phyloP scores from a whole-genome alignment of 768 basidiomycete genomes.

The Boletus fagicola region DNA sequence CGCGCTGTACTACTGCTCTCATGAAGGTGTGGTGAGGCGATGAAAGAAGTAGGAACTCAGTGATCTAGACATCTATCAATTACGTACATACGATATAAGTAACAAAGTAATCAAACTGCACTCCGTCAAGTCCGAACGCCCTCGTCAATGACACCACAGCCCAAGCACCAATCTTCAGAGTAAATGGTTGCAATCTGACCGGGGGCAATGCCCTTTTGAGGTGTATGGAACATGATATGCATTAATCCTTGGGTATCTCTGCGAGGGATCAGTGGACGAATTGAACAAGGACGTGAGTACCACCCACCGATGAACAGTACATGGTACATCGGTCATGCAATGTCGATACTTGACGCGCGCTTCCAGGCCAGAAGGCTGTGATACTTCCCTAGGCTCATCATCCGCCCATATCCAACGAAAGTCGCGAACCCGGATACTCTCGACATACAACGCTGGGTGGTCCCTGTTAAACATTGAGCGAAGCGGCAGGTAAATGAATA shows the following conservation, averaged over 20 bases:
- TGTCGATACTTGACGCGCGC: slow-evolving; percentile 67
- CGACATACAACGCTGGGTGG: slow-evolving; percentile 54
- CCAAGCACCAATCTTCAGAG: slow-evolving; percentile 75
- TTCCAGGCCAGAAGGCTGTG: slow-evolving; percentile 43
- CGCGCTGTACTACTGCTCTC: slow-evolving; percentile 86
- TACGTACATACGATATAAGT: neutral
- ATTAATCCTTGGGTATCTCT: slow-evolving; percentile 27
- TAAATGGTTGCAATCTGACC: slow-evolving; percentile 83
- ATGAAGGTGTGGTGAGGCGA: slow-evolving; percentile 37
- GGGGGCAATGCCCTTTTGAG: slow-evolving; percentile 65
- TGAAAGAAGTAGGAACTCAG: neutral
- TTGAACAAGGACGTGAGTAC: neutral
- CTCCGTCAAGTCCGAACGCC: slow-evolving; percentile 15
- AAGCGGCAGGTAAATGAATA: neutral
- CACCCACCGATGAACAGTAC: slow-evolving; percentile 50
- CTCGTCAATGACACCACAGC: slow-evolving; percentile 66
- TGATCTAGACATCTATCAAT: neutral
- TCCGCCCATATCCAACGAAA: slow-evolving; percentile 82
- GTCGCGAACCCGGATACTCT: slow-evolving; percentile 38
- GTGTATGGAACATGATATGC: slow-evolving; percentile 51
- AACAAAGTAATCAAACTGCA: neutral
- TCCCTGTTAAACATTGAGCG: slow-evolving; percentile 39
- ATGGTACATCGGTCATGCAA: slow-evolving; percentile 55
- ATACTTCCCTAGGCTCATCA: slow-evolving; percentile 46
- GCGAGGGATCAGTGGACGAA: slow-evolving; percentile 8